Evolutionary conservation across 352 stramenopile species (phyloP).

Genomic region (Pythium apleroticum): DNA sequence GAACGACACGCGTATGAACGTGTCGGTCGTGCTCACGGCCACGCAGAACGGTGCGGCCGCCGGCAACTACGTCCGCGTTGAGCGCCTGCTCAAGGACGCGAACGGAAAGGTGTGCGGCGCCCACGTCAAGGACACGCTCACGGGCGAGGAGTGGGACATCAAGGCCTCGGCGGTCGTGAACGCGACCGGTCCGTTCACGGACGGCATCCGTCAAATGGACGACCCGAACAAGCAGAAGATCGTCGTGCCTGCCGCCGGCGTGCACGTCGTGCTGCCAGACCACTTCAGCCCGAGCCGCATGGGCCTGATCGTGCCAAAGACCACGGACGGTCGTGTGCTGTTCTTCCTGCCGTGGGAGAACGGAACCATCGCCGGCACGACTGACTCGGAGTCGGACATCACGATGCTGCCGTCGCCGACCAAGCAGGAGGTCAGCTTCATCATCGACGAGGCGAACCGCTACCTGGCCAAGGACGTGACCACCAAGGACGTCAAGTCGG

Average conservation of each 20-base stretch:
- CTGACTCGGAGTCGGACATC: conserved; percentile 92
- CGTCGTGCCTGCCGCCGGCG: conserved; percentile 91
- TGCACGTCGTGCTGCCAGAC: conserved; percentile 95
- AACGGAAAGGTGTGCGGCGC: conserved; percentile 86
- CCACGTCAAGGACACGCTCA: conserved; percentile 87
- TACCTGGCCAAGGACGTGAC: conserved; percentile 91
- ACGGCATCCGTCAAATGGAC: conserved; percentile 91
- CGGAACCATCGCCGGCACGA: conserved; percentile 91
- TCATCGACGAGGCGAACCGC: conserved; percentile 92
- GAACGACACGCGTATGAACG: conserved; percentile 95
- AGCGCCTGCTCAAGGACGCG: conserved; percentile 83
- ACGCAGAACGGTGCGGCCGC: conserved; percentile 92
- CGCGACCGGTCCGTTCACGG: conserved; percentile 94
- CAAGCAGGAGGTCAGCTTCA: conserved; percentile 93
- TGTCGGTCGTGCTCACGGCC: conserved; percentile 93
- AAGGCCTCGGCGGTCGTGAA: conserved; percentile 91
- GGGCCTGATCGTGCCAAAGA: conserved; percentile 96
- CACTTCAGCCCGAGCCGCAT: conserved; percentile 95
- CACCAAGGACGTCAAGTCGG: conserved; percentile 91
- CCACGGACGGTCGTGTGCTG: conserved; percentile 89
- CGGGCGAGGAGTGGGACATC: conserved; percentile 90
- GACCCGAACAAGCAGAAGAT: conserved; percentile 88
- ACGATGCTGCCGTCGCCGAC: conserved; percentile 94
- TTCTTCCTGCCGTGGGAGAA: conserved; percentile 98
- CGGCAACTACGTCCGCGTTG: conserved; percentile 92